These are phyloP conservation scores for Funneliformis geosporum DNA, from an alignment of 192 early-diverging fungal species.

Conservation along the genomic window DNA sequence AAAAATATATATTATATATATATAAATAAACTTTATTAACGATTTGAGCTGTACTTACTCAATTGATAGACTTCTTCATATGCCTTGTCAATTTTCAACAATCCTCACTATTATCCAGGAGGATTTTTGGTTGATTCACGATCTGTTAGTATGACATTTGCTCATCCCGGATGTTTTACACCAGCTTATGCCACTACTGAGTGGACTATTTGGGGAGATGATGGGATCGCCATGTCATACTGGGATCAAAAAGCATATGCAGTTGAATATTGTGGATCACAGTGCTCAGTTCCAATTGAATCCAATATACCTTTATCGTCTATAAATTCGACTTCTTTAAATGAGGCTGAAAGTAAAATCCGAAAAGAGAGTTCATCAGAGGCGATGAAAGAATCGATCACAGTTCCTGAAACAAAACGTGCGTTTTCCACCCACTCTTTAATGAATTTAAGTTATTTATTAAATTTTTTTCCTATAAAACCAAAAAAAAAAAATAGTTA, in stretches of 20 bases:
- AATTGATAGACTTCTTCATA: not conserved
- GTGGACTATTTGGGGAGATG: slow-evolving; percentile 52
- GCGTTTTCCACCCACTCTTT: not conserved
- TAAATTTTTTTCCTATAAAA: not conserved
- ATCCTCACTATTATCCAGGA: slow-evolving; percentile 22
- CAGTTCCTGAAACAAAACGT: not conserved
- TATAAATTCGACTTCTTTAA: not conserved
- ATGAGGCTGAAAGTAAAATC: slow-evolving; percentile 29
- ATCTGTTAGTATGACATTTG: slow-evolving; percentile 50
- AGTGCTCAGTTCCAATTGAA: slow-evolving; percentile 12
- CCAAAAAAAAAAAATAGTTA: not conserved
- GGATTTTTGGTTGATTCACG: slow-evolving; percentile 50
- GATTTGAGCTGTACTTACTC: not conserved
- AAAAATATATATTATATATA: not conserved
- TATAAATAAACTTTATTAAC: too few relatives aligned
- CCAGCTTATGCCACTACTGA: slow-evolving; percentile 62
- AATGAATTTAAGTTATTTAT: slow-evolving; percentile 8
- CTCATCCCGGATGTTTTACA: slow-evolving; percentile 59
- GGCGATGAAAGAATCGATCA: slow-evolving; percentile 16
- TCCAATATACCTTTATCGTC: not conserved
- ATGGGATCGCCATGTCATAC: slow-evolving; percentile 53
- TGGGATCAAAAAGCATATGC: slow-evolving; percentile 67
- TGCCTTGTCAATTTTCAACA: not conserved
- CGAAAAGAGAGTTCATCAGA: not conserved
- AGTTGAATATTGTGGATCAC: slow-evolving; percentile 40